These are phyloP conservation scores for Sanguinoderma infundibulare DNA, from an alignment of 1,284 basidiomycete genomes.

Conservation along the genomic window DNA sequence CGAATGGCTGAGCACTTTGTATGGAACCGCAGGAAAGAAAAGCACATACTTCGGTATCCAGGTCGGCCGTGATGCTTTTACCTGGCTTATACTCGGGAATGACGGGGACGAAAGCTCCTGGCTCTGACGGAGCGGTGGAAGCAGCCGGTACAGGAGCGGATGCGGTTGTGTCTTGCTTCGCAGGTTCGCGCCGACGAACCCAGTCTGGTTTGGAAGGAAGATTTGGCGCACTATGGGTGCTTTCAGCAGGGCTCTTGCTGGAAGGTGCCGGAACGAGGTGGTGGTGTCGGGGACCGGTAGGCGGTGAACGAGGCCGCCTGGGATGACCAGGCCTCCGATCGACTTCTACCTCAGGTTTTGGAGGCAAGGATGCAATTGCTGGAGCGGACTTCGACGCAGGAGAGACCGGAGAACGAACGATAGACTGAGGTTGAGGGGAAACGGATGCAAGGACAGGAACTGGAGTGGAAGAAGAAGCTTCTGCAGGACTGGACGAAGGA, in stretches of 20 bases:
- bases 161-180: constrained; percentile 12
- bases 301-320: constrained; percentile 27
- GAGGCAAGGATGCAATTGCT: constrained; percentile 8
- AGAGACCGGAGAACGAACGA: neutral
- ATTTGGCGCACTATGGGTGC: constrained; percentile 13
- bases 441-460: constrained; percentile 7
- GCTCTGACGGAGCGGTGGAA: constrained; percentile 4
- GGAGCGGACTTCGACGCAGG: constrained; percentile 2
- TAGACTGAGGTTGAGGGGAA: neutral
- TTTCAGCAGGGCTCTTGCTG: constrained; percentile 26
- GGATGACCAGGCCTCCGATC: constrained; percentile 8
- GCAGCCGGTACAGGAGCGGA: constrained; percentile 7
- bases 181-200: constrained; percentile 17
- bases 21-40: neutral
- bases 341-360: constrained; percentile 14
- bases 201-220: constrained; percentile 28
- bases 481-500: neutral
- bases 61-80: constrained; percentile 8
- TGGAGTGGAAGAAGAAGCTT: neutral
- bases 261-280: constrained; percentile 21
- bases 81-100: constrained; percentile 19
- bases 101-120: constrained; percentile 6
- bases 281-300: constrained; percentile 24
- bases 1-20: neutral
- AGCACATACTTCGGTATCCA: constrained; percentile 24